Percentiles rank a stretch among this genome's conserved stretches.
Conservation (phyloP, 2,329 filamentous ascomycete species). For the Calonectria hawksworthii region DNA sequence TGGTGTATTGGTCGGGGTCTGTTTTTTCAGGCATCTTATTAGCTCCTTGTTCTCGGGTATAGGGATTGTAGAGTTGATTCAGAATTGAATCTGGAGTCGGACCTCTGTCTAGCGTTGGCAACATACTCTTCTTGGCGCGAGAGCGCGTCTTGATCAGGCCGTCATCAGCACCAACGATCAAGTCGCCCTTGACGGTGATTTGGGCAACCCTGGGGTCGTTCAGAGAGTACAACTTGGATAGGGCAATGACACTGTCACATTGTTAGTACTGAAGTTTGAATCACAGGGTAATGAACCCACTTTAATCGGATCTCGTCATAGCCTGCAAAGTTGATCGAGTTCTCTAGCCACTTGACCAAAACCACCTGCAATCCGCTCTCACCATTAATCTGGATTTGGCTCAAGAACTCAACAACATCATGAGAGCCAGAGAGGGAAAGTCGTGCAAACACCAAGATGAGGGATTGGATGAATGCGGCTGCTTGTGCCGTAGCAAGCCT, state of each 20-base stretch:
- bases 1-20: conserved; percentile 92
- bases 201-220: conserved; percentile 84
- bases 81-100: conserved; percentile 34
- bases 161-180: conserved; percentile 84
- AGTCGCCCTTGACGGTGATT: conserved; percentile 90
- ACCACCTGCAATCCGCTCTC: conserved; percentile 91
- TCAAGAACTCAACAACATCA: conserved; percentile 93
- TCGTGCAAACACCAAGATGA: conserved; percentile 95
- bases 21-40: conserved; percentile 39
- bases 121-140: conserved; percentile 83
- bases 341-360: conserved; percentile 95
- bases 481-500: conserved; percentile 86
- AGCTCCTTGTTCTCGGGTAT: conserved; percentile 41
- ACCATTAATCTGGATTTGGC: conserved; percentile 83
- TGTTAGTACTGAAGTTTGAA: conserved; percentile 46
- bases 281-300: conserved; percentile 64
- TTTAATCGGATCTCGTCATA: conserved; percentile 98
- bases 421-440: conserved; percentile 86
- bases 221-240: conserved; percentile 91
- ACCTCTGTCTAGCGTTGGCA: conserved; percentile 33
- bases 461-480: conserved; percentile 92
- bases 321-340: conserved; percentile 96
- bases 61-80: conserved; percentile 38
- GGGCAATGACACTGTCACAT: conserved; percentile 80
- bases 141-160: conserved; percentile 92